Base-by-base conservation (phyloP, 2,329 filamentous ascomycete genomes). In the Talaromyces piceae region DNA sequence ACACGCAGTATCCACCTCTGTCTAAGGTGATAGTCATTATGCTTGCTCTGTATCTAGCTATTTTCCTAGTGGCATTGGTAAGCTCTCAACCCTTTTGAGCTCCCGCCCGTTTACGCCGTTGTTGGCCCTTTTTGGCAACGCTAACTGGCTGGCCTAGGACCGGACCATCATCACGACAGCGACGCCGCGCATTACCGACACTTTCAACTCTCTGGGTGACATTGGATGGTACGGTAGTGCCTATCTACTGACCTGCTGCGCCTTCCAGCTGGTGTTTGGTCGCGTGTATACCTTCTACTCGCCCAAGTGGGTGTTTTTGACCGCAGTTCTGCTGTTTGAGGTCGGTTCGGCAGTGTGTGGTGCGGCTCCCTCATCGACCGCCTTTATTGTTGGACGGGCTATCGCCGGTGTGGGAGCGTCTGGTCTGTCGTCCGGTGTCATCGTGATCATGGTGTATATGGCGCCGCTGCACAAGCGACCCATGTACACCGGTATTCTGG, bases 281-380 rank as follows among this genome's bases (percentile, higher is more conserved):
- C 73, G 72, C 50, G 54, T 75, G 43, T 77, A 75, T 57, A 75
- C 70, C 16, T 74, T 74, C 52, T 73, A 47, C 66, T 74, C 28
- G 56, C 56, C 45, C 57, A 46, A 41, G 27, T 25, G 30, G 18
- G 50, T 47, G 16, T 47, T 51, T 13, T 37, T 51, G 18, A n/a
- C 50, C 6, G 45, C 28, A 26, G 25, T 47, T 13, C 5, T 51
- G 4, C 23, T 75, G 52, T 76, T 76, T 47, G 73, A 75, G 50
- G 55, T 72, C 30, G 73, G 73, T n/a, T 73, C 70, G 41, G 61
- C 70, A 16, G 58, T 76, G 16, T 76, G 73, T 56, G 64, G 63
- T 49, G 61, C 58, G 16, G 64, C 64, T 1, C 64, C 63, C n/a
- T 61, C 51, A 9, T 65, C 61, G 3, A 45, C 48, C 4, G 59